Conservation (phyloP, 257 asterid genomes). For the Leptodermis oblonga region DNA sequence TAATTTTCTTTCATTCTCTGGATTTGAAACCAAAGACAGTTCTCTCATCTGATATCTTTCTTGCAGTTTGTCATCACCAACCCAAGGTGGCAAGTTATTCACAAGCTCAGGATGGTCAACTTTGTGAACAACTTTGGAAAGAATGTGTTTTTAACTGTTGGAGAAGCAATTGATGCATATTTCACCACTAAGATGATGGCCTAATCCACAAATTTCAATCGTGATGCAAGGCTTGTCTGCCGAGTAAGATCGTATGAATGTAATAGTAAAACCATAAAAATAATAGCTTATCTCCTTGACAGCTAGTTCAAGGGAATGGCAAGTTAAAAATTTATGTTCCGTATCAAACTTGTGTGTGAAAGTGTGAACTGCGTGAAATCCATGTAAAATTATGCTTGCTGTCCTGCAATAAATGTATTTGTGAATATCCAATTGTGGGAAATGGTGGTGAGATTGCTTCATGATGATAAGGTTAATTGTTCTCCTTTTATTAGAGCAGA, state of each 20-base stretch:
- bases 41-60: neutral
- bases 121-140: constrained; percentile 27
- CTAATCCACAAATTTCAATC: constrained; percentile 1
- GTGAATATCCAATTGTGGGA: neutral
- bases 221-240: neutral
- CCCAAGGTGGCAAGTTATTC: constrained; percentile 40
- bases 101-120: constrained; percentile 30
- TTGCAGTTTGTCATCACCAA: constrained; percentile 34
- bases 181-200: constrained; percentile 18
- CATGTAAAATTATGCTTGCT: neutral
- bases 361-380: neutral
- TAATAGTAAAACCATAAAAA: constrained; percentile 1
- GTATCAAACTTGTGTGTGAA: neutral
- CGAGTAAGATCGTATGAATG: neutral
- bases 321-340: neutral
- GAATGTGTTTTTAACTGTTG: constrained; percentile 29
- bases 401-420: neutral
- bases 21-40: neutral
- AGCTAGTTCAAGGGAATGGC: constrained; percentile 4
- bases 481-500: neutral
- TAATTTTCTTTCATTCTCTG: neutral
- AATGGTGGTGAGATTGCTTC: neutral
- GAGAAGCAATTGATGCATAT: constrained; percentile 37
- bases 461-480: neutral
- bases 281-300: neutral